Evolutionary conservation across 768 basidiomycete genomes (phyloP), one percentile per base, ranked within the genome.

Genomic region (Amanita rimosa): DNA sequence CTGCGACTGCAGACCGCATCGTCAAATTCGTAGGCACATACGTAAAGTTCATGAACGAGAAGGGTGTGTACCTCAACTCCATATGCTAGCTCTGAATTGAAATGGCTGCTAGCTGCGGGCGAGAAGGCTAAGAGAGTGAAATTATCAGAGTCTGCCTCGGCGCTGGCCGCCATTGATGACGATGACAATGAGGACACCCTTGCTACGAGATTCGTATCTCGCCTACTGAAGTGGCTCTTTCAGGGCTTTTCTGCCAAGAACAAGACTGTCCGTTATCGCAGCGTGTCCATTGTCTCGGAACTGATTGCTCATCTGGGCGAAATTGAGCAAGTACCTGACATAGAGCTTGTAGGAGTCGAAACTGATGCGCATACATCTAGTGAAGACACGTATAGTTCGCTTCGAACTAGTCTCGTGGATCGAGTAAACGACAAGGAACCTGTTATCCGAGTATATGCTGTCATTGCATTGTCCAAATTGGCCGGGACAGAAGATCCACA

Each of bases 211-310:
- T 87, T 94, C 57, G 68, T 83, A 1, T 65, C 75, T 3, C 72
- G 77, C 35, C 66, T 92, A 6, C 67, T 93, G 37, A 75, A 75
- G 42, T 89, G 81, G 69, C 65, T 97, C 19, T 66, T 92, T 49
- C 75, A 79, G 54, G 94, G 93, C 2, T 93, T 93, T 64, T 57
- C 72, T 3, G 90, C 93, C 1, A 97, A 96, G 64, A 91, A 95
- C 70, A 98, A 96, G 69, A 73, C 74, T 40, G 83, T 87, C 19
- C 77, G 94, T 13, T 94, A 83, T 58, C 79, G 93, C 26, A 80
- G 79, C 43, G 74, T 90, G 0, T 85, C 87, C 47, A 66, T 88
- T 17, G 78, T 94, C n/a, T 83, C 87, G 0, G 83, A 91, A 57
- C 81, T 93, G 73, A 84, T 97, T 40, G 73, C 80, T 2, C 80